Evolutionary conservation across 2,329 filamentous ascomycete species (phyloP), one percentile per base, ranked within the genome.

Genomic region (Apiospora pterosperma): DNA sequence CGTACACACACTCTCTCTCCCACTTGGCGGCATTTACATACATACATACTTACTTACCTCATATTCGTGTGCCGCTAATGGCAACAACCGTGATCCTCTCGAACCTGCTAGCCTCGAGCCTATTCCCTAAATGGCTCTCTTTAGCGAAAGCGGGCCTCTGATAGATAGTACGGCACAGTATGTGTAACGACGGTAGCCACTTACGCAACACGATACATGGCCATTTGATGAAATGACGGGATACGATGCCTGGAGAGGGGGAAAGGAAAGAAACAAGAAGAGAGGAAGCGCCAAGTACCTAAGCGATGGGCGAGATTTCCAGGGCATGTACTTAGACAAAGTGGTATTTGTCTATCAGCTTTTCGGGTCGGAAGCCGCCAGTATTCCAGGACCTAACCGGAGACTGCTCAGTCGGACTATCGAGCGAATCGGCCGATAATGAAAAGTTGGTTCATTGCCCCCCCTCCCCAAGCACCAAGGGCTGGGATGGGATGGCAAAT

Each of bases 351-450:
- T 3, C 36, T 7, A 21, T 16, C 28, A 60, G 44, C 44, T 39
- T 39, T 8, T 61, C 59, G 59, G 59, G 23, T 25, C 23, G 36
- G 36, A 25, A 39, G 36, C 23, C 23, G 36, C n/a, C 12, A 41
- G 23, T 16, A 25, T 21, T 21, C 8, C 36, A 34, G 31, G 58
- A 36, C 10, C 34, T 36, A 28, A 14, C 23, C 34, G 28, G 21
- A 39, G 59, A 23, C 16, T 23, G 19, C n/a, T n/a, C 36, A 11
- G 59, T 55, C 63, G 63, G 63, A 48, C 63, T 62, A 60, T 38
- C 42, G 48, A 62, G 44, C 63, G 28, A 64, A 25, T 62, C 59
- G 63, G 59, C 63, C 59, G 63, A 64, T 64, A 52, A 64, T 36
- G 23, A 58, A 58, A 31, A 34, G 28, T 34, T 55, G 48, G 16